Conservation (phyloP, 2,329 filamentous ascomycete genomes). For the Penicillium psychrosexuale region DNA sequence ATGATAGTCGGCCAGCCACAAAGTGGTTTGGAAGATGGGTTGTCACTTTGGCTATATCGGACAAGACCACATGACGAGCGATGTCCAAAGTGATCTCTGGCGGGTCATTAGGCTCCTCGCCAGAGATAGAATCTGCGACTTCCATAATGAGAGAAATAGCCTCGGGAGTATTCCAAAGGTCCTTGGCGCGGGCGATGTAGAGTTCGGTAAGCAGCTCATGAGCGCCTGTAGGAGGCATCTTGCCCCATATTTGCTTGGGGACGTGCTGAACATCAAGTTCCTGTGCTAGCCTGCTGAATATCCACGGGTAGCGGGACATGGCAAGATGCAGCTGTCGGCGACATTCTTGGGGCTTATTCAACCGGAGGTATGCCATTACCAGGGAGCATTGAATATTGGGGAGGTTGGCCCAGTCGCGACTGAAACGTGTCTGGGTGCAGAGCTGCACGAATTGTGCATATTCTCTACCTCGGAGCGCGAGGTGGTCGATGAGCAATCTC, state of each 20-base stretch:
- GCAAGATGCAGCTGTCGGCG: conserved; percentile 63
- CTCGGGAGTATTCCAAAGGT: conserved; percentile 80
- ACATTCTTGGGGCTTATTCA: conserved; percentile 64
- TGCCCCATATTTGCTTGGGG: conserved; percentile 80
- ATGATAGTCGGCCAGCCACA: conserved; percentile 63
- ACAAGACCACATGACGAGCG: conserved; percentile 74
- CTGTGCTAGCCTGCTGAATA: conserved; percentile 76
- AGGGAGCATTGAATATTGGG: conserved; percentile 73
- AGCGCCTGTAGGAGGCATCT: conserved; percentile 61
- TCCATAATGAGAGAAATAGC: conserved; percentile 66
- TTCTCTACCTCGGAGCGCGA: conserved; percentile 78
- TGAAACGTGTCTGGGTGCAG: conserved; percentile 51
- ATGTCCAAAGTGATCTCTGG: conserved; percentile 54
- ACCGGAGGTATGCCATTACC: conserved; percentile 70
- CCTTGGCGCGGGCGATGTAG: conserved; percentile 72
- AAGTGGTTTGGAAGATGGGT: conserved; percentile 64
- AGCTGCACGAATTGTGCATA: conserved; percentile 73
- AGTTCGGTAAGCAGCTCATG: conserved; percentile 70
- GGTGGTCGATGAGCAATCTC: conserved; percentile 73
- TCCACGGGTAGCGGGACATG: conserved; percentile 75
- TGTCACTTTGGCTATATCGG: conserved; percentile 70
- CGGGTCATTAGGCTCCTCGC: conserved; percentile 42
- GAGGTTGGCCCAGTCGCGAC: conserved; percentile 53
- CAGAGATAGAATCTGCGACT: conserved; percentile 57
- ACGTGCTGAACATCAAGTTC: conserved; percentile 72